Base-by-base conservation (phyloP, 805 yeast genomes). In the Cyberlindnera euphorbiae region DNA sequence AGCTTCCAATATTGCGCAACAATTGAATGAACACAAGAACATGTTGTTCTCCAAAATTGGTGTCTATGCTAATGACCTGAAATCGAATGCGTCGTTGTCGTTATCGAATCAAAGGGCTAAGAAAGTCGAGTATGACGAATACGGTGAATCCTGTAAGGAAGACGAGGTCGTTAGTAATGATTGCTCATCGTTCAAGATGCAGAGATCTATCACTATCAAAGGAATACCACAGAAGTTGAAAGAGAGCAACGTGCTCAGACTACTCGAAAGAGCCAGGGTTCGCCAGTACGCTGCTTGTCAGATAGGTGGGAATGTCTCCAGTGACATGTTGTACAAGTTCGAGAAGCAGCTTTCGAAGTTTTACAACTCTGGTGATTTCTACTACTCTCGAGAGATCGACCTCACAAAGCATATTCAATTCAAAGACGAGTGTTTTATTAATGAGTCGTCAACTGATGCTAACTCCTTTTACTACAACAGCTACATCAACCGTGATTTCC, bases 371-470 rank as follows among this genome's bases (percentile, higher is more conserved):
- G 47, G 46, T 12, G 52, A 47, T 21, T 53, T 53, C 25, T 50
- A 45, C 28, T 50, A 52, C 28, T 56, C 63, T 0, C 45, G 50
- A 27, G 58, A 58, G 15, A 28, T 58, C 28, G 64, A 61, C 36
- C 17, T 61, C 3, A 46, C 62, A 5, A 39, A 42, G 26, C 39
- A 45, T 8, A 28, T 61, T 6, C 16, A 33, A 6, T 48, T 42
- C 17, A 30, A 34, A 14, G 38, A 46, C 17, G 42, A 39, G 31
- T 9, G 32, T 24, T 13, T n/a, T n/a, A n/a, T n/a, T n/a, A n/a
- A n/a, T n/a, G n/a, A n/a, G n/a, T n/a, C n/a, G n/a, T n/a, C n/a
- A n/a, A n/a, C n/a, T n/a, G n/a, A n/a, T n/a, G n/a, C 38, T 9
- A 36, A 38, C 21, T 40, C 47, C 4, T 59, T 56, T 35, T 48